Conservation (phyloP, 2,329 filamentous ascomycete species). For the Stagonosporopsis chrysanthemi region DNA sequence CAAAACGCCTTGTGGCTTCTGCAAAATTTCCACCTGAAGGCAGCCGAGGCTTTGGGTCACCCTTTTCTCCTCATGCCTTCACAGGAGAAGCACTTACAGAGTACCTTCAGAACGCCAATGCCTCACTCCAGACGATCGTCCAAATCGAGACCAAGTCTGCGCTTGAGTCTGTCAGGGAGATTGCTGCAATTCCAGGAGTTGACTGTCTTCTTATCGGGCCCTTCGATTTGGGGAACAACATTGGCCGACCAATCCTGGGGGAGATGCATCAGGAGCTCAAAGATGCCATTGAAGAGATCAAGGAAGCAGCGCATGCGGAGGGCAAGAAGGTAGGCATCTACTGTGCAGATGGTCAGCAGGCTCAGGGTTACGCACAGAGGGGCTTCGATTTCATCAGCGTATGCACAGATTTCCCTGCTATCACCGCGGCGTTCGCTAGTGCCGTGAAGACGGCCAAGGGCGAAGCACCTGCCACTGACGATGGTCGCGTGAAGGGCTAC, state of each 20-base stretch:
- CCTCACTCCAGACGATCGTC: constrained; percentile 59
- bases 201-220: constrained; percentile 63
- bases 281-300: constrained; percentile 60
- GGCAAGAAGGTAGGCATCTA: constrained; percentile 65
- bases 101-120: constrained; percentile 64
- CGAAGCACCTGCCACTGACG: constrained; percentile 17
- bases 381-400: constrained; percentile 63
- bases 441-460: constrained; percentile 46
- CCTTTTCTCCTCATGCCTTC: constrained; percentile 60
- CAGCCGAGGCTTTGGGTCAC: constrained; percentile 63
- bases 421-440: constrained; percentile 52
- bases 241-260: constrained; percentile 60
- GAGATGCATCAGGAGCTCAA: constrained; percentile 60
- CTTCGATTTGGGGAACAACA: constrained; percentile 65
- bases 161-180: constrained; percentile 53
- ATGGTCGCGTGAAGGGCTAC: constrained; percentile 29
- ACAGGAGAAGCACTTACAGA: constrained; percentile 52
- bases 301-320: constrained; percentile 59
- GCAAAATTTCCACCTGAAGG: constrained; percentile 65
- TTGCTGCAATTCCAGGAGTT: constrained; percentile 61
- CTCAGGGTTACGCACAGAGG: constrained; percentile 59
- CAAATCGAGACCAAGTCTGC: constrained; percentile 57
- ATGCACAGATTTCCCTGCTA: constrained; percentile 55
- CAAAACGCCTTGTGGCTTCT: constrained; percentile 58
- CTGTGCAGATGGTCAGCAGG: constrained; percentile 60